A percentile compares a stretch with the other conserved stretches of the same genome.
Conservation (phyloP, 2,329 filamentous ascomycete species). For the Diaporthe aspalathi region DNA sequence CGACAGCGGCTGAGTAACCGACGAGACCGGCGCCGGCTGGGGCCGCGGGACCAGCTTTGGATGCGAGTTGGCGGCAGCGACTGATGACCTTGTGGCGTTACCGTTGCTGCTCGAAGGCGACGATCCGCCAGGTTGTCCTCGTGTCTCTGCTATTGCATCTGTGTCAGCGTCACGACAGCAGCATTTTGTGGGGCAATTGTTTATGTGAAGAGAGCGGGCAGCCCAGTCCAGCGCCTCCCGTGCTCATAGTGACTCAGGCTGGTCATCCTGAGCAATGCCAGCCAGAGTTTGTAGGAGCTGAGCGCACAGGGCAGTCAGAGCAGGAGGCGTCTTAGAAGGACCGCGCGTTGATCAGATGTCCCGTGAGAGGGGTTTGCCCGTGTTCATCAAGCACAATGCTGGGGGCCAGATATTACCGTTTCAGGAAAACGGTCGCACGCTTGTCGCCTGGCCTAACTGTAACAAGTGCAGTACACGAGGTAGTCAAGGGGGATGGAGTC, state of each 20-base stretch:
- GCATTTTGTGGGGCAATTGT: not conserved
- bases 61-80: constrained; percentile 30
- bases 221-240: constrained; percentile 11
- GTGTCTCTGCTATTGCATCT: constrained; percentile 33
- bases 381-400: not conserved
- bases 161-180: constrained; percentile 33
- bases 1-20: constrained; percentile 41
- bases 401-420: constrained; percentile 30
- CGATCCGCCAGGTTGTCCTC: constrained; percentile 35
- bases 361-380: not conserved
- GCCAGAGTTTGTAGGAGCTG: not conserved
- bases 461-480: constrained; percentile 7
- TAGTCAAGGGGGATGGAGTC: not conserved
- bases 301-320: constrained; percentile 1
- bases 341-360: constrained; percentile 3
- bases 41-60: constrained; percentile 37
- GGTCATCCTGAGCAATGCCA: constrained; percentile 2
- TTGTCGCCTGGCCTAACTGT: constrained; percentile 31
- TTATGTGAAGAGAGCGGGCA: not conserved
- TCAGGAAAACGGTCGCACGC: constrained; percentile 30
- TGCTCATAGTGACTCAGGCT: constrained; percentile 13
- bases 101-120: constrained; percentile 28
- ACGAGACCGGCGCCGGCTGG: constrained; percentile 35
- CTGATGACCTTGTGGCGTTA: constrained; percentile 28
- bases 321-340: constrained; percentile 16